phyloP scores from a whole-genome alignment of 306 rosid species.

The Corylus avellana region DNA sequence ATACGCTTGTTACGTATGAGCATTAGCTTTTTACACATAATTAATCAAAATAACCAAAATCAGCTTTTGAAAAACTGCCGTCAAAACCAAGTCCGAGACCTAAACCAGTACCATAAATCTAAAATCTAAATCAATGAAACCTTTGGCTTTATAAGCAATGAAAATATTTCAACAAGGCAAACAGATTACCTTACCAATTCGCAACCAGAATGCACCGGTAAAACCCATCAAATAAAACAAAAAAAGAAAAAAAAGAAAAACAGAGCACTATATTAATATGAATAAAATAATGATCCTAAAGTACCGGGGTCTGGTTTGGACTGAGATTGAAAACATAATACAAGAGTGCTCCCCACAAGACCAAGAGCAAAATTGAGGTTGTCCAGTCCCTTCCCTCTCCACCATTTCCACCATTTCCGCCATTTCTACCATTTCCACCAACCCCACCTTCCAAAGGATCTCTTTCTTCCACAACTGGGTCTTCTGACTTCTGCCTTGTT shows the following conservation, averaged over 20 bases:
- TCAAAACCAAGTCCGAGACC: neutral
- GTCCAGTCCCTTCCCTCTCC: constrained; percentile 74
- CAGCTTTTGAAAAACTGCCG: neutral
- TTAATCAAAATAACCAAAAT: neutral
- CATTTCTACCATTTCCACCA: constrained; percentile 31
- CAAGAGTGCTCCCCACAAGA: constrained; percentile 74
- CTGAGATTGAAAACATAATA: constrained; percentile 71
- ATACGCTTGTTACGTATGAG: neutral
- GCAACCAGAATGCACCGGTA: too few species aligned
- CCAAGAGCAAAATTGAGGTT: constrained; percentile 67
- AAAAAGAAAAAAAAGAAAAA: neutral
- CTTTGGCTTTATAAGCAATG: neutral
- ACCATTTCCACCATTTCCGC: constrained; percentile 27
- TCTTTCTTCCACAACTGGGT: constrained; percentile 36
- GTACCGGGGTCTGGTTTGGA: constrained; percentile 93
- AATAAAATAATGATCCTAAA: neutral
- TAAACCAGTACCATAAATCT: neutral
- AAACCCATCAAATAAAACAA: neutral
- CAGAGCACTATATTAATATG: neutral
- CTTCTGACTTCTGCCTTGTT: constrained; percentile 38
- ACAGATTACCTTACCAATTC: too few species aligned
- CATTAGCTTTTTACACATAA: neutral
- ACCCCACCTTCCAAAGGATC: constrained; percentile 21
- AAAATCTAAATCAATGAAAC: neutral
- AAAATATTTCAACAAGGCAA: neutral